Conservation (phyloP, 1,284 basidiomycete species). For the Paramarasmius palmivorus region DNA sequence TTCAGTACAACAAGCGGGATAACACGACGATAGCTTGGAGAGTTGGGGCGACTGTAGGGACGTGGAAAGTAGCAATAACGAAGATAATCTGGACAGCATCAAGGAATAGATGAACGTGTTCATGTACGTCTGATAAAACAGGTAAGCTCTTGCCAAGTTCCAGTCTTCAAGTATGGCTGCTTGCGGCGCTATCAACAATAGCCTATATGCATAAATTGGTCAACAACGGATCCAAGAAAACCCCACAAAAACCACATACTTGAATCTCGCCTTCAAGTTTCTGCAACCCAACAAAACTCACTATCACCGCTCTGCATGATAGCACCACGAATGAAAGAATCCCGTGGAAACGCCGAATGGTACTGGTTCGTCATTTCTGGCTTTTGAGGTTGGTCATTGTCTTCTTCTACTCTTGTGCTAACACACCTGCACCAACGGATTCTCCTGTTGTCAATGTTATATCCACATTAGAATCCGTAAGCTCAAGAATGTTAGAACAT, state of each 20-base stretch:
- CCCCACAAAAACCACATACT: not conserved
- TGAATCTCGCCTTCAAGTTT: too few relatives aligned
- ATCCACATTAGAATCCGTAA: not conserved
- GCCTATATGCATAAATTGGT: too few relatives aligned
- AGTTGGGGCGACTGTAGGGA: too few relatives aligned
- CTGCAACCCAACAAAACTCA: conserved; percentile 22
- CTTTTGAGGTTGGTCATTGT: not conserved
- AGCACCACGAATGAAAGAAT: conserved; percentile 39
- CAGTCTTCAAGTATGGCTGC: too few relatives aligned
- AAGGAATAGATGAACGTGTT: too few relatives aligned
- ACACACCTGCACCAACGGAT: conserved; percentile 40
- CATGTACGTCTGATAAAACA: too few relatives aligned
- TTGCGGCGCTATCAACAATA: too few relatives aligned
- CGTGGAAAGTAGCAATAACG: too few relatives aligned
- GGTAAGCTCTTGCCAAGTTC: too few relatives aligned
- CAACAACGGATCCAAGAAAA: not conserved
- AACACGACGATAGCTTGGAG: too few relatives aligned
- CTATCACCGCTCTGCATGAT: conserved; percentile 45
- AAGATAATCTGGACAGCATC: too few relatives aligned
- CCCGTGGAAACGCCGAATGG: conserved; percentile 36
- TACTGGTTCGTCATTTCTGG: conserved; percentile 45
- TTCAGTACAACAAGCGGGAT: too few relatives aligned
- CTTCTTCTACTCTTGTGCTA: not conserved
- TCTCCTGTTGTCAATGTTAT: conserved; percentile 25
- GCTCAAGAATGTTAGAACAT: not conserved